phyloP scores from a whole-genome alignment of 495 filamentous ascomycete species.

The Aspergillus indologenus region DNA sequence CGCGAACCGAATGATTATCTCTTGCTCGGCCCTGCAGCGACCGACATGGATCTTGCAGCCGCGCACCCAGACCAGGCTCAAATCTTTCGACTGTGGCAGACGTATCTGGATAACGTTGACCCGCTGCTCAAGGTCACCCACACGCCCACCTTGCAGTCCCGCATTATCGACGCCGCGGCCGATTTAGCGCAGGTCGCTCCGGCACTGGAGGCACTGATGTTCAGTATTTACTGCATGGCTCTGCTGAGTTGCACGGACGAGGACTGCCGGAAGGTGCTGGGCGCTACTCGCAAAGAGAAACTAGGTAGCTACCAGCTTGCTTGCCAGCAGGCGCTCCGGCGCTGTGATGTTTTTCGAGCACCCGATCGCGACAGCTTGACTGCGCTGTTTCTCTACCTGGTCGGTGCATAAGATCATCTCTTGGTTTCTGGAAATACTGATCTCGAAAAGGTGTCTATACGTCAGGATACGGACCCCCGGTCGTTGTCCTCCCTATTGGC shows the following conservation, averaged over 20 bases:
- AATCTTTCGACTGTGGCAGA: conserved; percentile 48
- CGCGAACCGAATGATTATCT: conserved; percentile 34
- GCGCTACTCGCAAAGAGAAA: conserved; percentile 42
- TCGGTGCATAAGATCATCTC: conserved; percentile 28
- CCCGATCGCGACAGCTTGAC: conserved; percentile 55
- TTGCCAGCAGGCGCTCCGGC: conserved; percentile 54
- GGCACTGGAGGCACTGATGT: conserved; percentile 45
- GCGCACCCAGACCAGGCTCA: conserved; percentile 46
- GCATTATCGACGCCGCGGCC: conserved; percentile 36
- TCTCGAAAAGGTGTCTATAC: conserved; percentile 47
- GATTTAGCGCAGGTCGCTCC: conserved; percentile 21
- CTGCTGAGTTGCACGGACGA: conserved; percentile 41
- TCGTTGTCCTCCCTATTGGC: conserved; percentile 53
- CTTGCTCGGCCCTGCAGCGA: conserved; percentile 46
- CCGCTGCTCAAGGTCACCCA: conserved; percentile 55
- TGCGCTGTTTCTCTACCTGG: conserved; percentile 58
- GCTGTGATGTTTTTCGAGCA: conserved; percentile 41
- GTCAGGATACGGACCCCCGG: conserved; percentile 43
- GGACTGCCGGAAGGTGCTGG: conserved; percentile 43
- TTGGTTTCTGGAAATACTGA: background rate
- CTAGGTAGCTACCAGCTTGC: conserved; percentile 46
- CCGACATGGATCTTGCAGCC: conserved; percentile 41
- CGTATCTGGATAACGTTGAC: conserved; percentile 50
- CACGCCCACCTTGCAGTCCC: conserved; percentile 47
- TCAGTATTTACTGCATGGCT: conserved; percentile 55